Base-by-base conservation (phyloP, 2,329 filamentous ascomycete species). In the Chaetomiaceae sp. region DNA sequence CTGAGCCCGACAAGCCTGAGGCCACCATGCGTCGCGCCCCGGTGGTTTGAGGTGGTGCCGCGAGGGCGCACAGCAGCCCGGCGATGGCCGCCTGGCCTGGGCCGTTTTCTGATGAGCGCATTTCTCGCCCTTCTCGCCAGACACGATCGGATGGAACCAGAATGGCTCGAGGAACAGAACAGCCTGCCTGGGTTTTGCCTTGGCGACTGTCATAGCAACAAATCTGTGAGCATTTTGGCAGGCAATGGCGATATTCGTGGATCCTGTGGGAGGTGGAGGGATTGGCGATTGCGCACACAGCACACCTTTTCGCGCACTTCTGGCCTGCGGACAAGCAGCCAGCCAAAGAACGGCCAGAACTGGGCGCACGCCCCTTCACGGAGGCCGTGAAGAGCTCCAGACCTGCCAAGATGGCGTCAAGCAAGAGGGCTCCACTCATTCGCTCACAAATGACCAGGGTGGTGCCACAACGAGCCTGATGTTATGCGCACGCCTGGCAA, bases 401-500 rank as follows among this genome's bases (percentile, higher is more conserved):
- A 34, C 39, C 43, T 47, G 54, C 59, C 55, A 58, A 55, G 52
- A 57, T 59, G 57, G 48, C 55, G 57, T 56, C 54, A 60, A 56
- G 47, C 52, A 15, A 22, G 23, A 37, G 34, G 55, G 42, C 57
- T 59, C 62, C 58, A 61, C 58, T 43, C 48, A 53, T 33, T 47
- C 47, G 55, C 53, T 57, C 57, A 58, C 57, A 59, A 62, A 56
- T 57, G 59, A 61, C 61, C 55, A 60, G 55, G 57, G 57, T 64
- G 62, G 62, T 64, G 62, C 61, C 62, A 64, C 62, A 57, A 63
- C 54, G 55, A 56, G 55, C 34, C 57, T 58, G 15, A 59, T 58
- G 56, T 39, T 64, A 63, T 47, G 39, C 42, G 39, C 59, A 64
- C 61, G 45, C 62, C 62, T 53, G 20, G 25, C 47, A 44, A 55